Evolutionary conservation across 345 rosid species (phyloP).

Genomic region (Linum usitatissimum): DNA sequence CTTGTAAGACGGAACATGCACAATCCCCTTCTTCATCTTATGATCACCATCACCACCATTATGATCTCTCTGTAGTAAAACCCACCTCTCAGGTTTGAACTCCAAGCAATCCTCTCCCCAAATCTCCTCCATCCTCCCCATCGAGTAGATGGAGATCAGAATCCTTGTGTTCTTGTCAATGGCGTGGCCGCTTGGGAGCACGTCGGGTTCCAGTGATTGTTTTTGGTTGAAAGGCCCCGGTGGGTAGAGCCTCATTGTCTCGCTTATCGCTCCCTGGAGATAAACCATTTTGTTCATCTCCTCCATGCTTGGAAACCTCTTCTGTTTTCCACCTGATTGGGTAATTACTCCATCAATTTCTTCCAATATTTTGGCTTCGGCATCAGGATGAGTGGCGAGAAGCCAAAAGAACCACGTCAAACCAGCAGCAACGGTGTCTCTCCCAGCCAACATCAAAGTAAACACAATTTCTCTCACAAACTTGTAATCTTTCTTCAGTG

Average conservation of each 20-base stretch:
- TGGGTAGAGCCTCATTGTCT: slow-evolving; percentile 12
- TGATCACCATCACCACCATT: neutral
- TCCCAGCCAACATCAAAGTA: slow-evolving; percentile 1
- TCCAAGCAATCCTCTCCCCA: slow-evolving; percentile 17
- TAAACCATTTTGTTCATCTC: slow-evolving; percentile 10
- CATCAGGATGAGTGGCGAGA: neutral
- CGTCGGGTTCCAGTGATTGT: neutral
- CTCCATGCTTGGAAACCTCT: neutral
- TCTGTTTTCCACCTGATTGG: neutral
- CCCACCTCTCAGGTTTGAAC: slow-evolving; percentile 19
- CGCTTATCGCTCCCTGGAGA: slow-evolving; percentile 13
- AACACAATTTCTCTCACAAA: slow-evolving; percentile 4
- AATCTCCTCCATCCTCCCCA: slow-evolving; percentile 15
- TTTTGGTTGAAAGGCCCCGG: slow-evolving; percentile 6
- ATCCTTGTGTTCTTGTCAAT: neutral
- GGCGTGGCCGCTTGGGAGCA: slow-evolving; percentile 12
- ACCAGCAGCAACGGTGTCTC: neutral
- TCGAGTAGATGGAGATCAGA: slow-evolving; percentile 1
- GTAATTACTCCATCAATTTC: neutral
- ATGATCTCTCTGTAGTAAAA: neutral
- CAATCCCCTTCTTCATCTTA: neutral
- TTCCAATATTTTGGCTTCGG: slow-evolving; percentile 2
- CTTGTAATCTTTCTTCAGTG: neutral
- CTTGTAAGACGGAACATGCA: slow-evolving; percentile 9
- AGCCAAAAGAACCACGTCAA: slow-evolving; percentile 11